phyloP scores from a whole-genome alignment of 345 rosid species.

The Draba incana region DNA sequence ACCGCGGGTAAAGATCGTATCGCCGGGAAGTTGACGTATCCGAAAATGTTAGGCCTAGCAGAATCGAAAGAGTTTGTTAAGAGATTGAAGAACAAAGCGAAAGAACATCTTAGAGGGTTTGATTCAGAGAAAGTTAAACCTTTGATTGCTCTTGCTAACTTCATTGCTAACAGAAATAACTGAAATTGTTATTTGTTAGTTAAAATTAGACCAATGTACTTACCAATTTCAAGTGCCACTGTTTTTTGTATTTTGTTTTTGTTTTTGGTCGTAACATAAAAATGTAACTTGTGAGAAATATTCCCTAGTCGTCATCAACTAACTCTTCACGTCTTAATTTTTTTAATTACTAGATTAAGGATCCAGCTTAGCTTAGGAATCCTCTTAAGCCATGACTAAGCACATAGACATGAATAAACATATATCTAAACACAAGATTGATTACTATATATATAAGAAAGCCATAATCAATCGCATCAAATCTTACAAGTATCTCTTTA shows the following conservation, averaged over 20 bases:
- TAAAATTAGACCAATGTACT: no score
- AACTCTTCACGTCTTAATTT: slow-evolving; percentile 33
- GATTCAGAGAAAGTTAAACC: slow-evolving; percentile 74
- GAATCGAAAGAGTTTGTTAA: slow-evolving; percentile 60
- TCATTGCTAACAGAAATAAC: slow-evolving; percentile 75
- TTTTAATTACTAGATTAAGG: background rate
- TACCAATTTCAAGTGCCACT: no score
- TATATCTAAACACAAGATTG: slow-evolving; percentile 3
- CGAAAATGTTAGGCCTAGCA: slow-evolving; percentile 74
- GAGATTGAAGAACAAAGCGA: slow-evolving; percentile 63
- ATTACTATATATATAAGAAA: background rate
- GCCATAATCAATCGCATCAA: slow-evolving; percentile 5
- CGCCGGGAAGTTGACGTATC: slow-evolving; percentile 75
- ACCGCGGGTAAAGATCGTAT: slow-evolving; percentile 86
- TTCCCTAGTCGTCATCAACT: slow-evolving; percentile 23
- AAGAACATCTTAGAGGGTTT: slow-evolving; percentile 57
- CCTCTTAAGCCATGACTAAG: slow-evolving; percentile 13
- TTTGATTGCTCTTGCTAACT: slow-evolving; percentile 77
- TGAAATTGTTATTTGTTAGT: slow-evolving; percentile 25
- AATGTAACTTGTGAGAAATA: no score
- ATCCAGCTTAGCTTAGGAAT: slow-evolving; percentile 21
- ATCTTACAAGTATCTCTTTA: slow-evolving; percentile 19
- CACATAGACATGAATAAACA: slow-evolving; percentile 14
- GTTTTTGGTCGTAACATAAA: no score
- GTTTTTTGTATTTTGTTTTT: no score